Evolutionary conservation across 1,284 basidiomycete genomes (phyloP).

Genomic region (Exobasidium rhododendri): DNA sequence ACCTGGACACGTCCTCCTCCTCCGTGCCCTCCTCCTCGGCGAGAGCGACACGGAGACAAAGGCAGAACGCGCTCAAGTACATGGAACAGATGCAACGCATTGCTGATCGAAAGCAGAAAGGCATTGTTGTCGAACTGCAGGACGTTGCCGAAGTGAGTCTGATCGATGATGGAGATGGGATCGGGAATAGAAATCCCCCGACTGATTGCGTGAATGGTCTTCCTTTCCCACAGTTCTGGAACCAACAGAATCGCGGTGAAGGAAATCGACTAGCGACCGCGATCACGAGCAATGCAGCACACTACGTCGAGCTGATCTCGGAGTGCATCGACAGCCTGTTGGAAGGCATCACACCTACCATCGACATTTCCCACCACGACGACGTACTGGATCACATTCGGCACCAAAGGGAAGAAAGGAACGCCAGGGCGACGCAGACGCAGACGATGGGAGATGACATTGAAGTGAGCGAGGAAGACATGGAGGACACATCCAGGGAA

Average conservation of each 20-base stretch:
- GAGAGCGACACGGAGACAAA: conserved; percentile 3
- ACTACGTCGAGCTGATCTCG: conserved; percentile 85
- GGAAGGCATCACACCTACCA: conserved; percentile 67
- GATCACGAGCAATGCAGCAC: conserved; percentile 79
- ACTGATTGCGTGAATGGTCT: too few species aligned
- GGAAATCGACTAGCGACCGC: conserved; percentile 18
- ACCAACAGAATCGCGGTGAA: conserved; percentile 2
- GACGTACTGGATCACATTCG: conserved; percentile 54
- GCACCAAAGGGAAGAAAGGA: conserved; percentile 84
- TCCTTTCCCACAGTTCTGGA: not conserved
- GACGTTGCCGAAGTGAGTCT: conserved; percentile 61
- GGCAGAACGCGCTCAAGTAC: conserved; percentile 64
- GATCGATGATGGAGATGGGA: conserved; percentile 58
- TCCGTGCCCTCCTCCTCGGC: not conserved
- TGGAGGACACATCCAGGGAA: conserved; percentile 24
- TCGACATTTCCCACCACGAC: conserved; percentile 71
- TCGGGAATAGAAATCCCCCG: not conserved
- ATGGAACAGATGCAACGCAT: conserved; percentile 88
- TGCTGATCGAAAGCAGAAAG: conserved; percentile 85
- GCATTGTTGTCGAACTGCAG: conserved; percentile 75
- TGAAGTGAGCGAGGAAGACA: conserved; percentile 51
- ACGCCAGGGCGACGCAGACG: conserved; percentile 66
- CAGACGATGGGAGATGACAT: conserved; percentile 16
- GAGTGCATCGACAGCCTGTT: conserved; percentile 71
- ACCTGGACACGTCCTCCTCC: not conserved